These are phyloP conservation scores for Daldinia sp. DNA, from an alignment of 2,329 filamentous ascomycete species.

Conservation along the genomic window DNA sequence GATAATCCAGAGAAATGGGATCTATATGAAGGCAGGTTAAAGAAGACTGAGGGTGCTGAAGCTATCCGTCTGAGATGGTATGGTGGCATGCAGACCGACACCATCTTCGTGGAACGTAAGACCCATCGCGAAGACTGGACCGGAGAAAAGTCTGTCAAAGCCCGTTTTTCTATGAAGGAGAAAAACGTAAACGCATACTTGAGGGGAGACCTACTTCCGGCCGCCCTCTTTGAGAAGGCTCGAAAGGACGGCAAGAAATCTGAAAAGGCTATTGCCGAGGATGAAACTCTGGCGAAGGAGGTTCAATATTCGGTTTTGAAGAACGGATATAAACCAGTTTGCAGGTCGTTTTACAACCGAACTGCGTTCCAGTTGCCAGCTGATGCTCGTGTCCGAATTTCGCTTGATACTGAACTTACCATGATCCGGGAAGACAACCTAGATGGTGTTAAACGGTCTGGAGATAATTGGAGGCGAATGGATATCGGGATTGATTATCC, in stretches of 20 bases:
- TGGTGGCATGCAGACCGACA: conserved; percentile 93
- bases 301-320: conserved; percentile 94
- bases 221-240: conserved; percentile 94
- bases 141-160: conserved; percentile 98
- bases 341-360: conserved; percentile 96
- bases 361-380: conserved; percentile 98
- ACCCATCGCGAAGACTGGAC: conserved; percentile 99
- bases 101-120: conserved; percentile 97
- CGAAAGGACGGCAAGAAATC: conserved; percentile 95
- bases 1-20: conserved; percentile 96
- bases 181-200: conserved; percentile 97
- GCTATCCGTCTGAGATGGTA: conserved; percentile 98
- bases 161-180: conserved; percentile 93
- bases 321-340: conserved; percentile 87
- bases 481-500: conserved; percentile 98
- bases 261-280: conserved; percentile 88
- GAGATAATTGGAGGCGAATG: conserved; percentile 94
- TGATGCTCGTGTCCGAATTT: conserved; percentile 95
- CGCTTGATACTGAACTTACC: conserved; percentile 93
- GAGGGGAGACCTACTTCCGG: conserved; percentile 83
- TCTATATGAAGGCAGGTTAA: conserved; percentile 90
- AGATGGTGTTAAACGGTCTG: conserved; percentile 79
- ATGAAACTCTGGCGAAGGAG: conserved; percentile 90
- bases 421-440: conserved; percentile 97
- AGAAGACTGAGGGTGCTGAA: conserved; percentile 98